These are phyloP conservation scores for Phytopythium montanum DNA, from an alignment of 352 stramenopile genomes.

Conservation along the genomic window DNA sequence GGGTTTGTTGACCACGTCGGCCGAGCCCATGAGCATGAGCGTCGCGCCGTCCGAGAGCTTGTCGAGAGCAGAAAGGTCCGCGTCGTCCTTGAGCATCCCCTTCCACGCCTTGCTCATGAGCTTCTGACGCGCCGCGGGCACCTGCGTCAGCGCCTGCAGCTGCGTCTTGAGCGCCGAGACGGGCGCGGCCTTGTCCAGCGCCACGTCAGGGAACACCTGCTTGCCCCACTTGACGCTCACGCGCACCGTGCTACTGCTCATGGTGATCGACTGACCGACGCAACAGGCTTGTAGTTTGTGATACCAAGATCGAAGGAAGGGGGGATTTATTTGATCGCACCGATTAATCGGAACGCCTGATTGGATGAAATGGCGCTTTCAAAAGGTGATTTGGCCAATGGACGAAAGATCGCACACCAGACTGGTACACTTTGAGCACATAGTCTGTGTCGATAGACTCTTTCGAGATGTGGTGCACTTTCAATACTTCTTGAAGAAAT, in stretches of 20 bases:
- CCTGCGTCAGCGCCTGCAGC: slow-evolving; percentile 77
- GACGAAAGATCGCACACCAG: too few relatives aligned
- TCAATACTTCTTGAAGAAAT: too few relatives aligned
- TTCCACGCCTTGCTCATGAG: slow-evolving; percentile 90
- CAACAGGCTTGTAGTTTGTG: not conserved
- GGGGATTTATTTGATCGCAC: too few relatives aligned
- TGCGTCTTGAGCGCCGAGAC: slow-evolving; percentile 79
- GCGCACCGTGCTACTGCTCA: slow-evolving; percentile 47
- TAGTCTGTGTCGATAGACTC: too few relatives aligned
- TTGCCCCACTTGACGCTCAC: slow-evolving; percentile 89
- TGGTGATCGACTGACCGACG: not conserved
- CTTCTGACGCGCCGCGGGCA: slow-evolving; percentile 85
- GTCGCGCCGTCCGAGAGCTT: slow-evolving; percentile 56
- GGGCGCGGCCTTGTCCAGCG: slow-evolving; percentile 58
- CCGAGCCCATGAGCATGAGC: slow-evolving; percentile 94
- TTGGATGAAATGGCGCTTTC: too few relatives aligned
- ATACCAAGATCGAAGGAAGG: too few relatives aligned
- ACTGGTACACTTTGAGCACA: too few relatives aligned
- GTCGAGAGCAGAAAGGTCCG: slow-evolving; percentile 45
- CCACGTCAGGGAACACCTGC: slow-evolving; percentile 67
- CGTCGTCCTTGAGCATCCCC: slow-evolving; percentile 87
- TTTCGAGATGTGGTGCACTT: too few relatives aligned
- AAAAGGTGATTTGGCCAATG: too few relatives aligned
- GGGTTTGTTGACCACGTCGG: slow-evolving; percentile 88
- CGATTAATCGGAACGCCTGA: too few relatives aligned